Evolutionary conservation across 257 asterid species (phyloP).

Genomic region (Ballota nigra): DNA sequence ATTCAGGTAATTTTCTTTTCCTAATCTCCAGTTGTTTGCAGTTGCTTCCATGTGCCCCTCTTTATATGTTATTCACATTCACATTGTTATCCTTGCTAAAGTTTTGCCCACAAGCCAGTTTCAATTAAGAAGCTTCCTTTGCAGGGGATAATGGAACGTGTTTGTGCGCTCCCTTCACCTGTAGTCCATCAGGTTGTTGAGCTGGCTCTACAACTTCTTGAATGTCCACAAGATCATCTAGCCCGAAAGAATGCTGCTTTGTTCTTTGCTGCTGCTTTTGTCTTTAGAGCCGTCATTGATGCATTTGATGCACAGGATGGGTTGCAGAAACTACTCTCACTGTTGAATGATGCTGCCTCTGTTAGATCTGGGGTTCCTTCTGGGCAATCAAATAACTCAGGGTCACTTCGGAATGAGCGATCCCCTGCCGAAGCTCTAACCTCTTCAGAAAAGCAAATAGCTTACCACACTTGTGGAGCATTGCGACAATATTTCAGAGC

Average conservation of each 20-base stretch:
- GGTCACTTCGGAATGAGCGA: constrained; percentile 72
- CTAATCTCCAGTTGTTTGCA: neutral
- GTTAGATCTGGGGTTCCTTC: constrained; percentile 86
- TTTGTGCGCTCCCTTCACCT: constrained; percentile 86
- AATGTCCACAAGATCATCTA: constrained; percentile 76
- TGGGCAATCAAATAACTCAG: constrained; percentile 64
- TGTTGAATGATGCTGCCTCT: constrained; percentile 92
- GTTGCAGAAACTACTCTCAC: constrained; percentile 74
- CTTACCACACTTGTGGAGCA: constrained; percentile 92
- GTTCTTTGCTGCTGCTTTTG: constrained; percentile 90
- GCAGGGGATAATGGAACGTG: constrained; percentile 99
- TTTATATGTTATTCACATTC: neutral
- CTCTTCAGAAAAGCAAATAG: constrained; percentile 92
- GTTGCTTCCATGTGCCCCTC: constrained; percentile 5
- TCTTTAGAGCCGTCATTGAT: constrained; percentile 88
- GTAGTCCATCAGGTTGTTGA: constrained; percentile 80
- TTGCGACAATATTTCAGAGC: constrained; percentile 91
- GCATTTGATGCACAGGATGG: constrained; percentile 93
- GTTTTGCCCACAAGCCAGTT: neutral
- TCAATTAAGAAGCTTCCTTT: constrained; percentile 16
- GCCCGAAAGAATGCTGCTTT: constrained; percentile 91
- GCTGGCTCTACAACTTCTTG: constrained; percentile 88
- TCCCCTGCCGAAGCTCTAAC: constrained; percentile 89
- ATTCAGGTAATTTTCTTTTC: constrained; percentile 62
- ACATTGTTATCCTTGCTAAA: constrained; percentile 1